These are phyloP conservation scores for Parathielavia appendiculata DNA, from an alignment of 495 filamentous ascomycete species.

Conservation along the genomic window DNA sequence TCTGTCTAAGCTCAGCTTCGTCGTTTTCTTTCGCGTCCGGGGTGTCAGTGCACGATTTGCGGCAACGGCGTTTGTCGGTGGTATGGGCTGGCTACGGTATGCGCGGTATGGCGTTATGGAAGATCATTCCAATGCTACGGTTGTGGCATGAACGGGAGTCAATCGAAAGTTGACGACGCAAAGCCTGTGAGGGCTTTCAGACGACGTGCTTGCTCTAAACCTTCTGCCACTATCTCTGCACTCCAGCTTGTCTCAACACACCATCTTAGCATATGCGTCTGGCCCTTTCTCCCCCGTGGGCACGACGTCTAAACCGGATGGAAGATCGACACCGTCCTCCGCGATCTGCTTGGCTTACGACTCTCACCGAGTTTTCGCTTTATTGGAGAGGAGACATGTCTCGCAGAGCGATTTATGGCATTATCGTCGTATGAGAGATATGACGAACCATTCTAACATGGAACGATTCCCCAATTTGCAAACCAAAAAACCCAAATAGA, in stretches of 20 bases:
- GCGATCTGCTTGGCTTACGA: conserved; percentile 47
- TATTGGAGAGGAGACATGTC: conserved; percentile 41
- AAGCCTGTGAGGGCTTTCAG: neutral
- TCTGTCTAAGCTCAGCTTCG: neutral
- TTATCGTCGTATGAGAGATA: neutral
- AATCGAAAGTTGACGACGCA: neutral
- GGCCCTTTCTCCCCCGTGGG: conserved; percentile 51
- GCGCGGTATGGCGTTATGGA: conserved; percentile 5
- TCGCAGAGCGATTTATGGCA: neutral
- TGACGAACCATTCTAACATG: neutral
- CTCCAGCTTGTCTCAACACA: neutral
- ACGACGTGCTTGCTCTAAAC: neutral
- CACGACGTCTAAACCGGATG: conserved; percentile 75
- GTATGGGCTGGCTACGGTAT: neutral
- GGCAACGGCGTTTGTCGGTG: neutral
- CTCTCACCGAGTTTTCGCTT: conserved; percentile 40
- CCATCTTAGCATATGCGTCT: conserved; percentile 71
- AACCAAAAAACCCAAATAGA: too few relatives aligned
- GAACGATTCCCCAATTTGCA: too few relatives aligned
- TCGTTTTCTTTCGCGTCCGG: neutral
- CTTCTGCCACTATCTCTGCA: neutral
- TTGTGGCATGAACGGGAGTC: conserved; percentile 1
- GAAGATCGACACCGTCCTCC: conserved; percentile 51
- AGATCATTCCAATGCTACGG: neutral
- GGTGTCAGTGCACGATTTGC: neutral